Conservation (phyloP, 768 basidiomycete genomes). For the Lactarius deliciosus region DNA sequence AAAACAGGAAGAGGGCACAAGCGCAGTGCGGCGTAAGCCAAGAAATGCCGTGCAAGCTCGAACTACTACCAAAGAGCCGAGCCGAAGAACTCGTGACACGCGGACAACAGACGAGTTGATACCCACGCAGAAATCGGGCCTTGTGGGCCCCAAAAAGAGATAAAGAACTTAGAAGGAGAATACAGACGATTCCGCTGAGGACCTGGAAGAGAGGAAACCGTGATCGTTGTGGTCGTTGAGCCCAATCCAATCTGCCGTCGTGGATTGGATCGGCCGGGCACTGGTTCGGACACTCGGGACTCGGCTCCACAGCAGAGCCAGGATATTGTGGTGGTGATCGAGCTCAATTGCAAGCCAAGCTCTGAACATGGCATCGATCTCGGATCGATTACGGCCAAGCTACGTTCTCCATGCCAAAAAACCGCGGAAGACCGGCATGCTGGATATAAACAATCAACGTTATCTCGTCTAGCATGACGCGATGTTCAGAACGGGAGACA, state of each 20-base stretch:
- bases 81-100: neutral
- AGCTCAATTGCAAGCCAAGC: neutral
- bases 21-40: neutral
- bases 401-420: no score
- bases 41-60: neutral
- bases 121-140: slow-evolving; percentile 14
- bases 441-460: neutral
- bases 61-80: neutral
- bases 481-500: neutral
- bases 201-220: slow-evolving; percentile 11
- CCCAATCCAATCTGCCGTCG: neutral
- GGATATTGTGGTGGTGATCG: neutral
- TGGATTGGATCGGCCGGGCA: neutral
- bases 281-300: slow-evolving; percentile 1
- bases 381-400: neutral
- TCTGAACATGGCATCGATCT: no score
- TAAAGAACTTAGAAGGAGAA: neutral
- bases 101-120: neutral
- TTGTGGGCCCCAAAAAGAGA: neutral
- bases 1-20: slow-evolving; percentile 9
- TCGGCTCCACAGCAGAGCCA: neutral
- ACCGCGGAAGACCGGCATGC: neutral
- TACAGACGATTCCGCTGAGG: neutral
- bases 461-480: neutral
- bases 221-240: slow-evolving; percentile 9